Evolutionary conservation across 179 eudicot genomes (phyloP), one percentile per base, ranked within the genome.

Genomic region (Beta macrorhiza): DNA sequence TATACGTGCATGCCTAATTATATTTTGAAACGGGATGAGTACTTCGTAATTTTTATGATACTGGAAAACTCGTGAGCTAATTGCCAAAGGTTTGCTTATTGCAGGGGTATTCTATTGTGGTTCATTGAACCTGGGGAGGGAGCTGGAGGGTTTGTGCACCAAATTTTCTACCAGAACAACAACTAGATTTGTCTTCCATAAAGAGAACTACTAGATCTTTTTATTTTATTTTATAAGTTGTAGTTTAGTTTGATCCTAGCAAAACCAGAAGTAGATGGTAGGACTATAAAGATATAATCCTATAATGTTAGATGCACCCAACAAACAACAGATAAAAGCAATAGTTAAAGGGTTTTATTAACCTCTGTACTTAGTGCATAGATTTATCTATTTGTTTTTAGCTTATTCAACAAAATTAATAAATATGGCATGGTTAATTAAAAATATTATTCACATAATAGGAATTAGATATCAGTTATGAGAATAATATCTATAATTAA

Each of bases 101-200:
- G 82, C 87, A 88, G 90, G 90, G 51, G 88, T 88, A 25, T 88
- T 88, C 85, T 88, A 85, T 67, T 86, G 90, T 78, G 90, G 90
- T 13, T 59, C 88, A 11, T 61, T 71, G 14, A 75, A 56, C 59
- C 20, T 88, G 72, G 90, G 85, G 22, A 85, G 81, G 77, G 86
- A 85, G 55, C 76, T 88, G 67, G 81, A 85, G 76, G 75, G 70
- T 20, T 75, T 85, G 71, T 86, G 90, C 85, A 85, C 85, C 81
- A 85, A 88, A 74, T 83, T 88, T 65, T 85, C 90, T 3, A 79
- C 85, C 79, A 80, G 79, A 74, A 79, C 84, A 25, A 80, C 87
- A 17, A 85, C 87, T 19, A 88, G 88, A 88, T 88, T 88, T 75
- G 87, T 88, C 45, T 88, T 88, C 77, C 90, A 88, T 81, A 85